phyloP scores from a whole-genome alignment of 495 filamentous ascomycete genomes.

The Xylaria cubensis region DNA sequence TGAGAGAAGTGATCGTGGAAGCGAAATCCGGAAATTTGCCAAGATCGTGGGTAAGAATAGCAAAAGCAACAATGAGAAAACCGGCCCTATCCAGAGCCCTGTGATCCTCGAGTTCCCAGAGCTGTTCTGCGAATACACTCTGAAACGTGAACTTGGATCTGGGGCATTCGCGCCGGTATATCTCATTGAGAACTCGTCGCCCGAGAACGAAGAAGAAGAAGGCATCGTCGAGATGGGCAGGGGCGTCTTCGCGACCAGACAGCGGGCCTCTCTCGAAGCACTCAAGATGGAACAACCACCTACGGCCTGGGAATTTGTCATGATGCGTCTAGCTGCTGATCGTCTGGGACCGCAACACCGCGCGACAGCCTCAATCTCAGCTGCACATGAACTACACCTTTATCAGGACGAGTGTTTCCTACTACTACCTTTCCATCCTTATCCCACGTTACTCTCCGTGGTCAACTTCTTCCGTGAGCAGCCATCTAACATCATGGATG shows the following conservation, averaged over 20 bases:
- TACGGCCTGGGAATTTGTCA: slow-evolving; percentile 93
- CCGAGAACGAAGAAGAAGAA: slow-evolving; percentile 59
- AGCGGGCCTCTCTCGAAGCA: slow-evolving; percentile 71
- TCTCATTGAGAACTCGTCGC: slow-evolving; percentile 72
- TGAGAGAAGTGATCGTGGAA: slow-evolving; percentile 63
- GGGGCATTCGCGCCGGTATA: slow-evolving; percentile 97
- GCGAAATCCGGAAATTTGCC: slow-evolving; percentile 79
- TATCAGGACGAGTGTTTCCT: slow-evolving; percentile 85
- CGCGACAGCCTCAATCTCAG: slow-evolving; percentile 74
- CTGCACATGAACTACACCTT: slow-evolving; percentile 85
- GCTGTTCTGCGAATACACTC: slow-evolving; percentile 66
- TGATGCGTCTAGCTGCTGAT: slow-evolving; percentile 80
- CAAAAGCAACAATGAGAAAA: slow-evolving; percentile 67
- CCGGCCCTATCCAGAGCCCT: slow-evolving; percentile 56
- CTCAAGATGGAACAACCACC: slow-evolving; percentile 91
- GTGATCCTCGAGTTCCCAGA: slow-evolving; percentile 74
- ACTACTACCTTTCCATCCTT: slow-evolving; percentile 82
- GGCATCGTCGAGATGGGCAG: slow-evolving; percentile 54
- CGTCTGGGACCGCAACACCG: slow-evolving; percentile 73
- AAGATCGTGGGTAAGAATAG: slow-evolving; percentile 68
- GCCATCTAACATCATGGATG: slow-evolving; percentile 76
- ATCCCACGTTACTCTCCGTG: slow-evolving; percentile 92
- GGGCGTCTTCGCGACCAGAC: slow-evolving; percentile 49
- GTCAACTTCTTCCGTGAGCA: slow-evolving; percentile 85
- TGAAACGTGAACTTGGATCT: slow-evolving; percentile 88